These are phyloP conservation scores for Conringia planisiliqua DNA, from an alignment of 345 rosid genomes.

Conservation along the genomic window DNA sequence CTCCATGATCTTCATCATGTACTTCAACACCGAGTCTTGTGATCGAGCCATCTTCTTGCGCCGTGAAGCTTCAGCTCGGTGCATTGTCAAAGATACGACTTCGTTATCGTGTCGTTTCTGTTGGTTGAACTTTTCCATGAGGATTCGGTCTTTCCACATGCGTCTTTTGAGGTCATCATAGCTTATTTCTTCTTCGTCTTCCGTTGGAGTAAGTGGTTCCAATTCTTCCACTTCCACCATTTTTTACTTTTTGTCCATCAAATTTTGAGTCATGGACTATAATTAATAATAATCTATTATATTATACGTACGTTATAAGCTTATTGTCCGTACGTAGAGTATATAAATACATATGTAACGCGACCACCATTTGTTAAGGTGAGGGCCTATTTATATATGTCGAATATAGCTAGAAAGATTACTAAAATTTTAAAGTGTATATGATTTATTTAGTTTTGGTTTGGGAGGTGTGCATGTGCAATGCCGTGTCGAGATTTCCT, in stretches of 20 bases:
- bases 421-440: no score
- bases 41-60: conserved; percentile 44
- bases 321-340: no score
- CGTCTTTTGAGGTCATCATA: conserved; percentile 61
- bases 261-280: neutral
- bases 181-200: conserved; percentile 35
- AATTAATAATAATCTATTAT: no score
- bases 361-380: neutral
- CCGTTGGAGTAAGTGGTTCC: conserved; percentile 5
- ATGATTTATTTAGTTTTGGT: neutral
- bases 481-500: conserved; percentile 10
- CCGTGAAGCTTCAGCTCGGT: conserved; percentile 33
- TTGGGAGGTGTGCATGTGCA: conserved; percentile 18
- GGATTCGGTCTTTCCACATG: conserved; percentile 52
- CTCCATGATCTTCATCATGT: conserved; percentile 77
- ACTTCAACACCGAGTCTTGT: conserved; percentile 62
- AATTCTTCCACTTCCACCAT: conserved; percentile 34
- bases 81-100: conserved; percentile 35
- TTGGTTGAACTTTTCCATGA: conserved; percentile 46
- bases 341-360: neutral
- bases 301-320: no score
- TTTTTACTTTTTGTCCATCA: neutral
- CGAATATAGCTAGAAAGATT: no score
- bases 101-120: conserved; percentile 11
- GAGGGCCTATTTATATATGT: neutral